These are phyloP conservation scores for Silene latifolia DNA, from an alignment of 148 eudicot species.

Conservation along the genomic window DNA sequence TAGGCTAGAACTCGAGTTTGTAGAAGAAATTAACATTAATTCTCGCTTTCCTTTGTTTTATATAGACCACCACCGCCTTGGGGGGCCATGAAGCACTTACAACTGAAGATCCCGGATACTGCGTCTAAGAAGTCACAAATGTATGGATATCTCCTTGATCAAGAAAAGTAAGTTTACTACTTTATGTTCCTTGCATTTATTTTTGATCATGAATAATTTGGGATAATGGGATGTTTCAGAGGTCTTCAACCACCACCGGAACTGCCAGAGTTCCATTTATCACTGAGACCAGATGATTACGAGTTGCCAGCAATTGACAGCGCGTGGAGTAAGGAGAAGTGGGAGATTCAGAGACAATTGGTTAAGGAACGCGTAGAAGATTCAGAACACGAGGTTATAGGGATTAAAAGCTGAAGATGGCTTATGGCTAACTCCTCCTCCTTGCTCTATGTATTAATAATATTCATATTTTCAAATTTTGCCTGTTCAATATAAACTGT, in stretches of 20 bases:
- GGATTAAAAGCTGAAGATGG: conserved; percentile 2
- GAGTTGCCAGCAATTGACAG: conserved; percentile 59
- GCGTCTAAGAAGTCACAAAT: conserved; percentile 72
- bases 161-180: conserved; percentile 63
- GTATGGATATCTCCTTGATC: conserved; percentile 65
- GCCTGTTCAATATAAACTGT: neutral
- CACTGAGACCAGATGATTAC: conserved; percentile 80
- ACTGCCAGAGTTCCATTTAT: conserved; percentile 85
- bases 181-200: neutral
- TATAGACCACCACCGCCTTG: conserved; percentile 72
- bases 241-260: conserved; percentile 62
- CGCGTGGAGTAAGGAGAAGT: conserved; percentile 54
- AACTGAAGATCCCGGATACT: conserved; percentile 70
- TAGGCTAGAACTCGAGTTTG: too few species aligned
- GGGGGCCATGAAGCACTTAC: conserved; percentile 82
- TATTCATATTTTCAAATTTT: conserved; percentile 3
- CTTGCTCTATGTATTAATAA: conserved; percentile 5
- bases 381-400: conserved; percentile 28
- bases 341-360: conserved; percentile 52
- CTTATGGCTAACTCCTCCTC: too few species aligned
- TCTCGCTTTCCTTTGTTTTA: neutral
- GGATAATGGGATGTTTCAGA: conserved; percentile 53
- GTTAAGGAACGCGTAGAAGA: conserved; percentile 61
- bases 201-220: too few species aligned
- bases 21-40: too few species aligned